Base-by-base conservation (phyloP, 2,329 filamentous ascomycete genomes). In the Orbilia javanica region DNA sequence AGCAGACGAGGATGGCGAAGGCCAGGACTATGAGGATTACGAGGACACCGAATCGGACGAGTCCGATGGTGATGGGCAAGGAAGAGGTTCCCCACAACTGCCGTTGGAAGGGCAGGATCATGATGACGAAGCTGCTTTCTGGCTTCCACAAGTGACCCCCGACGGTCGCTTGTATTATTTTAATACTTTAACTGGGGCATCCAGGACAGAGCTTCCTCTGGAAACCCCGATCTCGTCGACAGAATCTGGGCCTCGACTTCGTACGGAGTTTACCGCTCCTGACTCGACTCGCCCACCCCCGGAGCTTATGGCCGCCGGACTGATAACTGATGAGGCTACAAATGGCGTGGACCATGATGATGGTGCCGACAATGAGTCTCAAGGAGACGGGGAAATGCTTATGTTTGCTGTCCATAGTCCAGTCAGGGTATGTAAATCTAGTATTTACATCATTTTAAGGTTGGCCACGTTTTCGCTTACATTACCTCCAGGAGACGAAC, bases 141-240 rank as follows among this genome's bases (percentile, higher is more conserved):
- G 96, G 96, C 97, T 99, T 81, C 96, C 96, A 18, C 96, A 99
- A 86, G 96, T 94, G 13, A 99, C 96, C 0, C 90, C 93, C 0
- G 94, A 98, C 83, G 96, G 96, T 67, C 89, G 94, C 71, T 85
- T 99, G 25, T 99, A 96, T 85, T 99, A 98, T 85, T 98, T 97
- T 88, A 99, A 99, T 84, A 98, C 95, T 79, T 90, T 97, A 86
- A 99, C 96, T 0, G 94, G 95, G 69, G 93, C 96, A 82, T 96
- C 93, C 83, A 96, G 93, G 79, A 96, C 94, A 89, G 96, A 99
- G 83, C 86, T 99, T 78, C 96, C 96, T 1, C 87, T 99, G 27
- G 96, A 99, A 84, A 95, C 95, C 15, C 94, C 96, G 0, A 90
- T 90, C 0, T 93, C 92, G 5, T 85, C 89, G 18, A 91, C 90